Evolutionary conservation across 2,329 filamentous ascomycete genomes (phyloP), one percentile per base, ranked within the genome.

Genomic region (Polytolypa hystricis): DNA sequence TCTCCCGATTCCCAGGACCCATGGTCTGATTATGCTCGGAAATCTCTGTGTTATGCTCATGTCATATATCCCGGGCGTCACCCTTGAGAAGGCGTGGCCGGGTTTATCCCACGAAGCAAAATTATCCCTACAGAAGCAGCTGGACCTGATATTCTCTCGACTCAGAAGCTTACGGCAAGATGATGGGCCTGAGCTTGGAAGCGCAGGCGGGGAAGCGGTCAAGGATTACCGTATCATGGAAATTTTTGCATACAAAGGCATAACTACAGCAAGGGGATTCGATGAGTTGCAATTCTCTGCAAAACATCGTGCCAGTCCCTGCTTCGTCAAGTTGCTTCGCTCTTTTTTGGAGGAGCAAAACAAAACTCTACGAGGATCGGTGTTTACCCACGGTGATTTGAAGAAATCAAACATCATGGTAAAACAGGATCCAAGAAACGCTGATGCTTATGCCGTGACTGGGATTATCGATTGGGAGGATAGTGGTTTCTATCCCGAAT

Each of bases 401-500:
- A 31, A 27, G 10, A 12, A 21, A 16, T 18, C n/a, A 12, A 40
- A 40, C 17, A 30, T 42, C 19, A 42, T 42, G 30, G 37, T 42
- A 9, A 30, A 31, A 8, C 26, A 38, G 25, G 44, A 47, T 37
- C 31, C 30, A 3, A 31, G 39, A 28, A 31, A 3, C 12, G 21
- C 36, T 32, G 9, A n/a, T 6, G 20, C 17, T 25, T 50, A 42
- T 29, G 18, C 40, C 6, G 38, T 55, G 4, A 47, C 42, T 23
- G 46, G 50, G 9, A 49, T 52, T 17, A 46, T 56, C 27, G 50
- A 54, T 28, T 54, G 51, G 52, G 50, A 53, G 28, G 37, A 51
- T 20, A 49, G 48, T 37, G 51, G 51, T 2, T 55, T 55, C 26
- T 55, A 55, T 38, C 50, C 52, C 1, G 41, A 35, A 6, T 52